Evolutionary conservation across 371 early-diverging fungal genomes (phyloP), one percentile per base, ranked within the genome.

Genomic region (Gilbertella persicaria): DNA sequence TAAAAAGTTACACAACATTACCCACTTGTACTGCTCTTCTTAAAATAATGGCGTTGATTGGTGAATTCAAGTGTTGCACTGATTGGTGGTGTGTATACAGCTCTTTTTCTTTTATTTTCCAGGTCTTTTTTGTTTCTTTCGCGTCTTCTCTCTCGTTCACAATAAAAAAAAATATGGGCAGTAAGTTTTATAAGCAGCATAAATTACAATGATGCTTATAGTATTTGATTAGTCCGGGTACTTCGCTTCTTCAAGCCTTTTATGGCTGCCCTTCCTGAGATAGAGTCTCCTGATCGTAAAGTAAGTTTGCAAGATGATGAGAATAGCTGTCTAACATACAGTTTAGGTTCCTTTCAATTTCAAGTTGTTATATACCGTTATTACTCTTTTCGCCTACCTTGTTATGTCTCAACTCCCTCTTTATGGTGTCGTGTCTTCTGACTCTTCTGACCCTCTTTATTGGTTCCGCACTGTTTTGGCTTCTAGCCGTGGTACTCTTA

Each of bases 381-480:
- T 99, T 63, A 96, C 99, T 5, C 86, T 99, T 47, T 90, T 99
- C 67, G 94, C 97, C 58, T 99, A 96, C 82, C 78, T 99, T 68
- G 96, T 99, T 55, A 95, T 96, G 80, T 99, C 99, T 21, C 99
- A 99, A 79, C 94, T 99, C 47, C 99, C 99, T 26, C 82, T 99
- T 50, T 99, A 97, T 80, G 99, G 99, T 56, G 99, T 99, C 74
- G 93, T 98, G 90, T 96, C 96, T 38, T 92, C 91, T 9, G 97
- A 98, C 65, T 92, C 94, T 12, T 91, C 96, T 30, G 98, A 98
- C 79, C 99, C 99, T 30, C 85, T 99, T 58, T 99, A 95, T 83
- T 99, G 99, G 98, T 88, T 99, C 88, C 92, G 99, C 78, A 95
- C 95, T 45, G 98, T 99, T 73, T 87, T 99, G 63, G 99, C 99